Percentiles rank a stretch among this genome's conserved stretches.
Evolutionary conservation across 1,284 basidiomycete species (phyloP).

Genomic region (Irpex sp.): DNA sequence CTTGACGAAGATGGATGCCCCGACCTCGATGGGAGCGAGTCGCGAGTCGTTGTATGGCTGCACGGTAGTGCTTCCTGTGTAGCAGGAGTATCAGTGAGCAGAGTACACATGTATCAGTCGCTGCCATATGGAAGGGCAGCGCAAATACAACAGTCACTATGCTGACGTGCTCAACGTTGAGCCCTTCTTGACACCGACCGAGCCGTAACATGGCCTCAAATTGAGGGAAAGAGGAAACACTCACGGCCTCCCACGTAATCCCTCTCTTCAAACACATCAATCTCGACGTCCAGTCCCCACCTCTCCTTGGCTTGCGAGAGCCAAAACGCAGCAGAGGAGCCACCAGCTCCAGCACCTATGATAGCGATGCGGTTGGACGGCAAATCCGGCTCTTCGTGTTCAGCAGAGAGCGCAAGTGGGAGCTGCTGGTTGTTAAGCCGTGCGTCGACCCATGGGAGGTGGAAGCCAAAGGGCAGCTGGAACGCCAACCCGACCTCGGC

Average conservation of each 20-base stretch:
- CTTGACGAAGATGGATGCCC: constrained; percentile 85
- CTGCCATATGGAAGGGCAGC: too few relatives aligned
- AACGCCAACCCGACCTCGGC: constrained; percentile 4
- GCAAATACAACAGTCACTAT: too few relatives aligned
- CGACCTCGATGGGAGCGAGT: constrained; percentile 72
- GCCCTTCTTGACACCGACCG: too few relatives aligned
- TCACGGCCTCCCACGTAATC: constrained; percentile 81
- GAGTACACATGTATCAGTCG: background rate
- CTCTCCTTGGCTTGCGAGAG: constrained; percentile 72
- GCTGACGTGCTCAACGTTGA: too few relatives aligned
- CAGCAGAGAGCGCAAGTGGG: constrained; percentile 4
- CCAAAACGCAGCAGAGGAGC: constrained; percentile 86
- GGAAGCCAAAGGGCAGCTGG: constrained; percentile 9
- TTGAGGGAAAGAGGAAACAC: constrained; percentile 28
- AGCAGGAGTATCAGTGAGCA: background rate
- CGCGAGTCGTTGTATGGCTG: constrained; percentile 70
- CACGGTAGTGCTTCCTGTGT: constrained; percentile 69
- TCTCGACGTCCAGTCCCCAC: constrained; percentile 61
- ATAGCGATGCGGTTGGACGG: constrained; percentile 56
- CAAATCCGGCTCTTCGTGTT: constrained; percentile 14
- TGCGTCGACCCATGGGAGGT: constrained; percentile 8
- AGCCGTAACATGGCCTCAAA: background rate
- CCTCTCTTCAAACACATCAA: constrained; percentile 81
- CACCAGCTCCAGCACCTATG: constrained; percentile 86
- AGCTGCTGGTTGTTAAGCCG: constrained; percentile 3